Evolutionary conservation across 805 yeast species (phyloP).

Genomic region (Saturnispora kantuleensis): DNA sequence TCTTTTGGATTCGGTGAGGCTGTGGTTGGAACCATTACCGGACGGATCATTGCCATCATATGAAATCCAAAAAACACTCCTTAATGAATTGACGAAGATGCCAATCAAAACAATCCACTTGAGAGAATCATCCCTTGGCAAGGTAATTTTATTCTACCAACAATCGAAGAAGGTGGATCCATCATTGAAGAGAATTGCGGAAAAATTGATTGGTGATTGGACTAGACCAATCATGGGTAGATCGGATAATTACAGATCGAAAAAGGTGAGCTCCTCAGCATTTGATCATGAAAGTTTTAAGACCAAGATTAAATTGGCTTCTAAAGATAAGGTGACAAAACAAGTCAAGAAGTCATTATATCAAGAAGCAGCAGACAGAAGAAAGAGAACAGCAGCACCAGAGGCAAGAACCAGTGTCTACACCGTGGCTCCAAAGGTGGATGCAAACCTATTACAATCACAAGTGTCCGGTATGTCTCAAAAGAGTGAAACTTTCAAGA

Average conservation of each 20-base stretch:
- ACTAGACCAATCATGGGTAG: slow-evolving; percentile 96
- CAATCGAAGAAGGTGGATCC: slow-evolving; percentile 85
- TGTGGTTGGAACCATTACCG: slow-evolving; percentile 97
- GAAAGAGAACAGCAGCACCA: slow-evolving; percentile 96
- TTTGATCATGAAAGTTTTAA: slow-evolving; percentile 53
- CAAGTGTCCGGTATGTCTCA: slow-evolving; percentile 35
- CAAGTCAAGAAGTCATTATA: slow-evolving; percentile 47
- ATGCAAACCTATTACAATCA: slow-evolving; percentile 36
- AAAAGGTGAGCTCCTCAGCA: slow-evolving; percentile 56
- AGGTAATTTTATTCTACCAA: slow-evolving; percentile 87
- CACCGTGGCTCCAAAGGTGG: slow-evolving; percentile 80
- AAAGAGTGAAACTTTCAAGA: slow-evolving; percentile 64
- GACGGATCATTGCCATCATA: slow-evolving; percentile 97
- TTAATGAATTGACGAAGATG: slow-evolving; percentile 59
- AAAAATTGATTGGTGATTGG: slow-evolving; percentile 91
- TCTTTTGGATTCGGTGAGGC: slow-evolving; percentile 81
- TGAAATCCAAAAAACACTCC: slow-evolving; percentile 85
- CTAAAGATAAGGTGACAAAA: slow-evolving; percentile 22
- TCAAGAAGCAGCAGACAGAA: slow-evolving; percentile 82
- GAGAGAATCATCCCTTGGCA: slow-evolving; percentile 90
- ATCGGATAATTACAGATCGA: slow-evolving; percentile 87
- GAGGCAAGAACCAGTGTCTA: slow-evolving; percentile 80
- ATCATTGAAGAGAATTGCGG: slow-evolving; percentile 77
- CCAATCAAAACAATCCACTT: slow-evolving; percentile 95
- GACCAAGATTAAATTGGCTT: slow-evolving; percentile 28